phyloP scores from a whole-genome alignment of 257 asterid genomes.

The Rubia yunnanensis region DNA sequence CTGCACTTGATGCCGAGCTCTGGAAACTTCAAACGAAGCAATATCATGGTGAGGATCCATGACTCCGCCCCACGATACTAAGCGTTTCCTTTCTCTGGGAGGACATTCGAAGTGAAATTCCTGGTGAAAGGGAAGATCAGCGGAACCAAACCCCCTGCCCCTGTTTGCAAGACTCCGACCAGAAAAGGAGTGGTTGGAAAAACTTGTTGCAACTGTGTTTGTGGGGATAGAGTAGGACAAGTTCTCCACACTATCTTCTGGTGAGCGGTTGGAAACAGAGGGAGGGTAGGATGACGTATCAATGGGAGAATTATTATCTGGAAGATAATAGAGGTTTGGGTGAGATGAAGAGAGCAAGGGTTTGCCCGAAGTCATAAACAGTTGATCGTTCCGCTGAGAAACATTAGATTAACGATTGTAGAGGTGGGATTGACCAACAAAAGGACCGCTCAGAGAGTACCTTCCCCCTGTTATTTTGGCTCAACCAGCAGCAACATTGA shows the following conservation, averaged over 20 bases:
- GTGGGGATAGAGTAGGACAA: slow-evolving; percentile 18
- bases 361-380: slow-evolving; percentile 69
- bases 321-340: neutral
- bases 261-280: slow-evolving; percentile 25
- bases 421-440: neutral
- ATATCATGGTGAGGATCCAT: slow-evolving; percentile 44
- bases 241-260: slow-evolving; percentile 10
- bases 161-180: slow-evolving; percentile 12
- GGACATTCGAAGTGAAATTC: slow-evolving; percentile 30
- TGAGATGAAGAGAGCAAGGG: slow-evolving; percentile 48
- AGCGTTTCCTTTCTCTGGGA: slow-evolving; percentile 46
- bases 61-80: slow-evolving; percentile 89
- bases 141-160: slow-evolving; percentile 33
- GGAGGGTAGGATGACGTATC: slow-evolving; percentile 9
- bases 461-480: neutral
- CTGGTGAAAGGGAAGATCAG: slow-evolving; percentile 27
- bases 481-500: neutral
- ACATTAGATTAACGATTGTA: slow-evolving; percentile 1
- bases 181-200: slow-evolving; percentile 15
- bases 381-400: slow-evolving; percentile 17
- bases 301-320: slow-evolving; percentile 1
- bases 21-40: slow-evolving; percentile 49
- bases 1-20: slow-evolving; percentile 25
- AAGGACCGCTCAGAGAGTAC: slow-evolving; percentile 1
- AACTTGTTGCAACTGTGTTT: slow-evolving; percentile 17